Evolutionary conservation across 2,329 filamentous ascomycete genomes (phyloP), one percentile per base, ranked within the genome.

Genomic region (Calonectria ilicicola): DNA sequence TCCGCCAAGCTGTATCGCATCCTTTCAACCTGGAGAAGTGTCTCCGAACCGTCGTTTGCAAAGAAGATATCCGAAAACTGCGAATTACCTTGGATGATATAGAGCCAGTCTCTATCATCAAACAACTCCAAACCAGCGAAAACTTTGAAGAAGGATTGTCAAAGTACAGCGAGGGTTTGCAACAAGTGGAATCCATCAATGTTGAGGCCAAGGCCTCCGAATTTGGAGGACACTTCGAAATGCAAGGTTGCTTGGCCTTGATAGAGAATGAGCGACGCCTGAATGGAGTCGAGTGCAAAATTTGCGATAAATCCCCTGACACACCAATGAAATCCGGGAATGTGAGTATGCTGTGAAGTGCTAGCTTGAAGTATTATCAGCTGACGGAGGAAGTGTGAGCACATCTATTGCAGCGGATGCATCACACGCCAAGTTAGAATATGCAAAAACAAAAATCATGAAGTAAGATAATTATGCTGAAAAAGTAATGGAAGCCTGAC

Each of bases 341-440:
- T 15, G 77, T 81, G 60, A 62, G 78, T 72, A 7, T 1, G 21
- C n/a, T 9, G 10, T 26, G n/a, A 9, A 26, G 14, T 10, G 12
- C 21, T 32, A 21, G 19, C 21, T 17, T 6, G 7, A 40, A 6
- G 10, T 5, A 4, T 3, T 10, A 3, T 3, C 7, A 2, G 26
- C 74, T 82, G 42, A 80, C 15, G 1, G 29, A 14, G 1, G 19
- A 14, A 84, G 84, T 85, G 84, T 32, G 69, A 73, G 0, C 84
- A 86, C 58, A 26, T 80, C 1, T 84, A 81, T 42, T 85, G 84
- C 67, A 1, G 2, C 0, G 2, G 4, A 0, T 85, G 83, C 42
- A 47, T 82, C 2, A 15, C 2, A n/a, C 14, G 2, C 19, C 12
- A 8, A 1, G 2, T 2, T 1, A 15, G 10, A 3, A 10, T 3